Base-by-base conservation (phyloP, 1,284 basidiomycete genomes). In the Boletus subluridellus region DNA sequence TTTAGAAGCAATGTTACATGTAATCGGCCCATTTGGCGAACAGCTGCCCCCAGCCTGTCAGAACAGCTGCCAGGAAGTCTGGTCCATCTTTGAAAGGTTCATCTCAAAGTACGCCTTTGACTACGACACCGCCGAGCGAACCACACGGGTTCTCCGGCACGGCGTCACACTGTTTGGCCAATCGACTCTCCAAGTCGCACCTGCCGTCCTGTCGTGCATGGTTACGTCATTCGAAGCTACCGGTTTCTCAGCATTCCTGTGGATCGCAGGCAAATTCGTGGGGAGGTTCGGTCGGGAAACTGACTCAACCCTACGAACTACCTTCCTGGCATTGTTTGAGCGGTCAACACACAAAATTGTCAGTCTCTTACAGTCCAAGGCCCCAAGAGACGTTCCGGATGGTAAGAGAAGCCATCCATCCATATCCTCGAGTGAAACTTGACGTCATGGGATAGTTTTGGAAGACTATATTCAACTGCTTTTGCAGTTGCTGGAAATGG, bases 401-500 rank as follows among this genome's bases (percentile, higher is more conserved):
- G 86, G 94, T 89, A 65, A 72, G 83, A 69, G 44, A 30, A 41
- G 15, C 21, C n/a, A 15, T 55, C 28, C 46, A 15, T 49, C 35
- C 10, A 5, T 49, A 21, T 28, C 12, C 8, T 39, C 5, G 14
- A 10, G 26, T n/a, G 39, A 49, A 17, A 46, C 35, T 52, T 60
- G 44, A 65, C 34, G 17, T 47, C n/a, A 8, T 24, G 32, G 12
- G 24, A 49, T 21, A 97, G 97, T 98, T 38, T 78, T 99, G 67
- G 97, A 99, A 72, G 97, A 99, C 73, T 99, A 96, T 67, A 74
- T 95, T 54, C 93, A 94, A 66, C 82, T 95, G 72, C 78, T 94
- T 38, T 73, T 89, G 58, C 85, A 89, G 61, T 79, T 94, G 68
- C 73, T 89, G 46, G 82, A 87, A 53, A 77, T 81, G 62, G 78